Percentiles rank a stretch among this genome's conserved stretches.
Evolutionary conservation across 768 basidiomycete species (phyloP).

Genomic region (Suillus alpinus): DNA sequence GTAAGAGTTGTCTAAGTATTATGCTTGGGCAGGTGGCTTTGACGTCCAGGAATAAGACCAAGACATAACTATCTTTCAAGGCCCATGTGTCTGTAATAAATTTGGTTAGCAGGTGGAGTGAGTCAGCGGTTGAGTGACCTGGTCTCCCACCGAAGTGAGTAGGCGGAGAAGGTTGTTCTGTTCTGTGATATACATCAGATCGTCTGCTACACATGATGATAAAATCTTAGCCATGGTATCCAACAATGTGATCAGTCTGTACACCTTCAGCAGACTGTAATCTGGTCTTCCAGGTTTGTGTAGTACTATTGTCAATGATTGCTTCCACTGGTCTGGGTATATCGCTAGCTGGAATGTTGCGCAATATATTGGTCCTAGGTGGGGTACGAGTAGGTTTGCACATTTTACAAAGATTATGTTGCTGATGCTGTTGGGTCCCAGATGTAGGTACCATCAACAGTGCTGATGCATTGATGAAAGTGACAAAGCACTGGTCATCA

Average conservation of each 20-base stretch:
- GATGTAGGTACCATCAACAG: no score
- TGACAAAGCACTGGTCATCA: no score
- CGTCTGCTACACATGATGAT: constrained; percentile 25
- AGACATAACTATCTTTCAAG: not conserved
- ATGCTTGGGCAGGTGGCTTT: constrained; percentile 17
- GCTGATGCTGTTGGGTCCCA: constrained; percentile 19
- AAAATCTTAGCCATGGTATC: constrained; percentile 35
- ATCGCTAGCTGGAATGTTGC: not conserved
- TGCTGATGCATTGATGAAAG: not conserved
- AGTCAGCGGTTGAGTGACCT: constrained; percentile 6
- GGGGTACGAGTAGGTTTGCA: constrained; percentile 19
- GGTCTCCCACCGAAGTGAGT: constrained; percentile 27
- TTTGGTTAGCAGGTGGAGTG: constrained; percentile 19
- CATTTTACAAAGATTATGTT: constrained; percentile 33
- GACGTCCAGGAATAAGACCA: not conserved
- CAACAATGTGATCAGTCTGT: constrained; percentile 33
- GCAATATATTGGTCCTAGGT: constrained; percentile 17
- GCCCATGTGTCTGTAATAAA: constrained; percentile 23
- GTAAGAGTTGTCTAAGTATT: not conserved
- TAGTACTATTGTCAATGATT: constrained; percentile 29
- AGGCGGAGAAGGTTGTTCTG: constrained; percentile 23
- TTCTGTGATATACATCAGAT: constrained; percentile 22
- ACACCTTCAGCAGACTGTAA: constrained; percentile 33
- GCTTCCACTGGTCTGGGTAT: constrained; percentile 13
- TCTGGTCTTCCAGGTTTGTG: constrained; percentile 36